Conservation (phyloP, 1,284 basidiomycete genomes). For the Ustilago trichophora region DNA sequence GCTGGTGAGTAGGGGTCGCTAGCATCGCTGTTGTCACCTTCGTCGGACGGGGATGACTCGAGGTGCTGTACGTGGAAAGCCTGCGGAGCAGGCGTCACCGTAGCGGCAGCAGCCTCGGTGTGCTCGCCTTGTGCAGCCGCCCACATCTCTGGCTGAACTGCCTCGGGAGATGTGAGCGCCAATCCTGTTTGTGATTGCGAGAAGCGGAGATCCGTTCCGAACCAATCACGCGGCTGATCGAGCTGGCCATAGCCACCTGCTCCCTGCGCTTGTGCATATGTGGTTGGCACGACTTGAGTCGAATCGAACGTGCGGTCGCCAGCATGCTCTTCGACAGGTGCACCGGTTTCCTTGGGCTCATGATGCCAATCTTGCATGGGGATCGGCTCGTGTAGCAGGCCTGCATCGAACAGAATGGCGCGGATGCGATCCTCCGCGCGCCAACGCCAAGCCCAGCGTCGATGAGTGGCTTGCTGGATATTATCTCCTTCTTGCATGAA, state of each 20-base stretch:
- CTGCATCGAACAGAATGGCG: constrained; percentile 30
- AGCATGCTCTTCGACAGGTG: background rate
- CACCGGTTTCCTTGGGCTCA: too few species aligned
- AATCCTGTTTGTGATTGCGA: constrained; percentile 27
- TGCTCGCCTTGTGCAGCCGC: background rate
- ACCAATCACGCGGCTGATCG: constrained; percentile 15
- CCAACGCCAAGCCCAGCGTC: constrained; percentile 36
- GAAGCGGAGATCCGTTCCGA: background rate
- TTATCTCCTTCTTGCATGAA: constrained; percentile 11
- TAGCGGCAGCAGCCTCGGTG: background rate
- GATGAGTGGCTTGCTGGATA: constrained; percentile 12
- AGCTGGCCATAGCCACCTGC: background rate
- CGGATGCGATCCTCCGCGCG: constrained; percentile 44
- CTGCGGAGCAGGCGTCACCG: background rate
- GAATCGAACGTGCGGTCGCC: background rate
- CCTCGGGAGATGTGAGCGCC: constrained; percentile 25
- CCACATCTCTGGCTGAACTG: constrained; percentile 25
- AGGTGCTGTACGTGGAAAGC: constrained; percentile 14
- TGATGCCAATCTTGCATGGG: constrained; percentile 9
- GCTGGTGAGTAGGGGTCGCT: constrained; percentile 39
- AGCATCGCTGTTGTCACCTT: constrained; percentile 10
- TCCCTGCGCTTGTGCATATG: background rate
- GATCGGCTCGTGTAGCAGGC: constrained; percentile 15
- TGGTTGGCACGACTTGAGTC: background rate
- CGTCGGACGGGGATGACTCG: constrained; percentile 18